Conservation (phyloP, 169 alveolate genomes). For the Plasmodium berghei region DNA sequence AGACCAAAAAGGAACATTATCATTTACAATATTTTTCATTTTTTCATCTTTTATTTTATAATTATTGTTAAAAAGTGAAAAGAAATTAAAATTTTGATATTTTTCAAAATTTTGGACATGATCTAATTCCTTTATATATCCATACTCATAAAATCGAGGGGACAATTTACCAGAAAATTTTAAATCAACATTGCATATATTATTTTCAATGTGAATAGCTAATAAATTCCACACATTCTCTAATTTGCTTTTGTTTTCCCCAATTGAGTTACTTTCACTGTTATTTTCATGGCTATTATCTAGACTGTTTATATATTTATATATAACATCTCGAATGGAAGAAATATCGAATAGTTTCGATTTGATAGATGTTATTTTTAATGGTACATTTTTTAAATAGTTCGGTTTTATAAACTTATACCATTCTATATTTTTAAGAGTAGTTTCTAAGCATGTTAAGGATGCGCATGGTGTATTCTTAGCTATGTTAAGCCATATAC, state of each 20-base stretch:
- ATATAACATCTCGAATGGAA: slow-evolving; percentile 14
- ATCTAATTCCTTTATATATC: slow-evolving; percentile 13
- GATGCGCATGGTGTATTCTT: slow-evolving; percentile 49
- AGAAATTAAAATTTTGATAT: slow-evolving; percentile 37
- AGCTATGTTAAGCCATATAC: slow-evolving; percentile 67
- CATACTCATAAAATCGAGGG: slow-evolving; percentile 69
- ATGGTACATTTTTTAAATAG: slow-evolving; percentile 39
- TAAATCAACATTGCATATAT: slow-evolving; percentile 65
- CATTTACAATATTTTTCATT: slow-evolving; percentile 44
- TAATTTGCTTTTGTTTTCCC: neutral
- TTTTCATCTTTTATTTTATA: slow-evolving; percentile 23
- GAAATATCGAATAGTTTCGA: slow-evolving; percentile 43
- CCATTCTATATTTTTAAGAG: slow-evolving; percentile 47
- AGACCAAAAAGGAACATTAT: slow-evolving; percentile 67
- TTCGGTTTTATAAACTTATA: neutral
- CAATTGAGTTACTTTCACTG: neutral
- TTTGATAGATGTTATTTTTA: slow-evolving; percentile 32
- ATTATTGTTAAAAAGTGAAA: slow-evolving; percentile 38
- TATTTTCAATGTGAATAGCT: slow-evolving; percentile 51
- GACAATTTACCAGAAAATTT: slow-evolving; percentile 73
- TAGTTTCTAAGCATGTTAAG: slow-evolving; percentile 14
- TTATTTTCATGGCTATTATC: neutral
- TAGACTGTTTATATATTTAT: slow-evolving; percentile 6
- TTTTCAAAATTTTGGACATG: slow-evolving; percentile 15
- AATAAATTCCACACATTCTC: slow-evolving; percentile 53